Evolutionary conservation across 441 rosid genomes (phyloP), one percentile per base, ranked within the genome.

Genomic region (Daphne laureola): DNA sequence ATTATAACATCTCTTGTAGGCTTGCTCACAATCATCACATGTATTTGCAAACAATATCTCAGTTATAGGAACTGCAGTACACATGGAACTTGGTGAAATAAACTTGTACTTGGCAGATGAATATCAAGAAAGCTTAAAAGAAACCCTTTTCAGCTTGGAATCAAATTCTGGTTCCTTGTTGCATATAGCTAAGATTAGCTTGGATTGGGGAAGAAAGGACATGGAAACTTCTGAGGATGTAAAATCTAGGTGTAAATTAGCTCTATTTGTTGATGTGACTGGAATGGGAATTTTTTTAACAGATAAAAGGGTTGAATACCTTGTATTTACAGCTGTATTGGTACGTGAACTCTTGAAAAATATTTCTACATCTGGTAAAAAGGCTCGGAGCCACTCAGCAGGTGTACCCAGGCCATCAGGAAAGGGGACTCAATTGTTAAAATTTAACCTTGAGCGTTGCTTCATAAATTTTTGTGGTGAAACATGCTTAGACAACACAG

Each of bases 21-120:
- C 80, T 40, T 91, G 95, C 68, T 84, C 97, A 40, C 99, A 95
- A 76, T 95, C 99, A 43, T 88, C 90, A 40, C 97, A 95, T 70
- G 65, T 88, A 56, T 88, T 88, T 73, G 96, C 96, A 63, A 95
- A 95, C 77, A 83, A 95, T 73, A 69, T 88, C 64, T 88, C 98
- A 54, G 79, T 66, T 68, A 62, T 57, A 71, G 97, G 96, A 65
- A 78, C 86, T 63, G 63, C 84, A 25, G 75, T 86, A 45, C 96
- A 95, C 76, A 75, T 83, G 87, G 99, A 95, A 65, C 93, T 95
- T 72, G 97, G 99, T 67, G 98, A 91, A 62, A 59, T 95, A 48
- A 95, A 91, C 80, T 76, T 95, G 70, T 88, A 88, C 75, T 72
- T 81, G 89, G 93, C 84, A 65, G 97, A 88, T 65, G 99, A 89